phyloP scores from a whole-genome alignment of 2,329 filamentous ascomycete species.

The Cyanodermella asteris region DNA sequence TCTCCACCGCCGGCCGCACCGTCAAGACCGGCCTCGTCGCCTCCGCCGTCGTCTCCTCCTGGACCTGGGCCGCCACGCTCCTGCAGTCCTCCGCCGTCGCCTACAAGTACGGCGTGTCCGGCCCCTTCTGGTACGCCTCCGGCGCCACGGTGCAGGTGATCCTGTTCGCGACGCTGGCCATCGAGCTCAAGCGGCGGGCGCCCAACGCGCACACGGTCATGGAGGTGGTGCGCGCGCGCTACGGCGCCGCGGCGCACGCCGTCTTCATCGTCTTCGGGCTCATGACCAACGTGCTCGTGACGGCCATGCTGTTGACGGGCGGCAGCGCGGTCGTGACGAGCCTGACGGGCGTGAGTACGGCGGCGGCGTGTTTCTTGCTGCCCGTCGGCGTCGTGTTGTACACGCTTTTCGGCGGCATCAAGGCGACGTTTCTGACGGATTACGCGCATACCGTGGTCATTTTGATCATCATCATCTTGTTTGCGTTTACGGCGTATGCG shows the following conservation, averaged over 20 bases:
- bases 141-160: conserved; percentile 67
- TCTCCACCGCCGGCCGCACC: conserved; percentile 68
- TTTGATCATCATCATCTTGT: conserved; percentile 66
- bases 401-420: conserved; percentile 47
- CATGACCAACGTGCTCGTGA: conserved; percentile 71
- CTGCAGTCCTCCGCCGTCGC: conserved; percentile 17
- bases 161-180: conserved; percentile 73
- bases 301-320: conserved; percentile 71
- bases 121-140: conserved; percentile 36
- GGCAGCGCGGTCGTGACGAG: conserved; percentile 53
- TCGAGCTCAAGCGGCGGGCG: conserved; percentile 67
- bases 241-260: conserved; percentile 49
- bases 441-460: conserved; percentile 62
- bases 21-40: conserved; percentile 78
- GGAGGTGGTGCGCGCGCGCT: conserved; percentile 62
- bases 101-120: conserved; percentile 32
- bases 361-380: conserved; percentile 65
- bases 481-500: conserved; percentile 63
- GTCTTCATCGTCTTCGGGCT: conserved; percentile 68
- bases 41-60: conserved; percentile 74
- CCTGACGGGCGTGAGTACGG: conserved; percentile 52
- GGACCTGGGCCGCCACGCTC: conserved; percentile 79
- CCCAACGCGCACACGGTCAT: conserved; percentile 74
- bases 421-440: conserved; percentile 70
- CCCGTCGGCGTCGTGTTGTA: conserved; percentile 43